Evolutionary conservation across 345 rosid genomes (phyloP).

Genomic region (Nasturtium officinale): DNA sequence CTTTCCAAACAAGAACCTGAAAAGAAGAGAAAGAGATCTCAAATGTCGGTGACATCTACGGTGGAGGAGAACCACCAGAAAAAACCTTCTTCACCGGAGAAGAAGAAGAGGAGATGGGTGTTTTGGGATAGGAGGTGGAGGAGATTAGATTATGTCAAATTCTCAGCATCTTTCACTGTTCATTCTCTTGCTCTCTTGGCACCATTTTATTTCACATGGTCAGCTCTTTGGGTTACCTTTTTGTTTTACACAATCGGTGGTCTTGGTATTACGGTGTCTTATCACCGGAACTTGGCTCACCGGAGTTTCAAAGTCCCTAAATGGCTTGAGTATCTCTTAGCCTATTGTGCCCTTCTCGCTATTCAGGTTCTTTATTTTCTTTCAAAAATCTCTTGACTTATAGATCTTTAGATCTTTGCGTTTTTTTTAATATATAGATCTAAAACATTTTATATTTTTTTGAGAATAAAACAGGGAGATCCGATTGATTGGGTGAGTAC

Average conservation of each 20-base stretch:
- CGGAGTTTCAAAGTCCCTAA: slow-evolving; percentile 80
- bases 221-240: slow-evolving; percentile 64
- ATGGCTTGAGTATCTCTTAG: slow-evolving; percentile 85
- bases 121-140: slow-evolving; percentile 67
- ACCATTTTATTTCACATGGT: slow-evolving; percentile 77
- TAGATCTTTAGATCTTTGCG: slow-evolving; percentile 22
- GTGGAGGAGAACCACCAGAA: slow-evolving; percentile 43
- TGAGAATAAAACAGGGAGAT: slow-evolving; percentile 43
- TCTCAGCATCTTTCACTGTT: slow-evolving; percentile 52
- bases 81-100: slow-evolving; percentile 37
- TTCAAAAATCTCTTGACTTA: neutral
- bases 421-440: slow-evolving; percentile 5
- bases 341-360: slow-evolving; percentile 78
- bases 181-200: slow-evolving; percentile 72
- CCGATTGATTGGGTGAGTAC: slow-evolving; percentile 97
- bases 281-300: slow-evolving; percentile 75
- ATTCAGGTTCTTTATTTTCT: slow-evolving; percentile 52
- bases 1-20: neutral
- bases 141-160: slow-evolving; percentile 53
- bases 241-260: slow-evolving; percentile 65
- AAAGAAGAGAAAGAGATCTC: neutral
- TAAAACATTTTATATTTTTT: neutral
- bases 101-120: slow-evolving; percentile 49
- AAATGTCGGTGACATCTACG: slow-evolving; percentile 42
- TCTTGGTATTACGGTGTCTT: slow-evolving; percentile 78